A percentile compares a stretch with the other conserved stretches of the same genome.
These are phyloP conservation scores for Tulasnella sp. DNA, from an alignment of 768 basidiomycete genomes.

Conservation along the genomic window DNA sequence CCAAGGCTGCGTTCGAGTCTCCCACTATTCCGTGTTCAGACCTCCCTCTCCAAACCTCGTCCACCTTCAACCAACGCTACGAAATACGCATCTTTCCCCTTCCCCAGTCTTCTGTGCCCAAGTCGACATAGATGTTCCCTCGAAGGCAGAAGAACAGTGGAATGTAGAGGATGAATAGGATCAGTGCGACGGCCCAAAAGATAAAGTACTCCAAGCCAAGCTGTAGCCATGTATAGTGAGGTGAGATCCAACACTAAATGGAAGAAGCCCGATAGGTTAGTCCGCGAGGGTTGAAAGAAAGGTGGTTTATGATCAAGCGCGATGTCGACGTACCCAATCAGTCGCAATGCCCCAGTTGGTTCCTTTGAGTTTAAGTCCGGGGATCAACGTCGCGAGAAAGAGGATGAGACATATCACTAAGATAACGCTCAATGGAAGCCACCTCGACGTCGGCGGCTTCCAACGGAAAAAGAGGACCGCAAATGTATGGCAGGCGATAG, in stretches of 20 bases:
- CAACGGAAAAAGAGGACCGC: constrained; percentile 30
- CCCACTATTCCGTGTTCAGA: too few species aligned
- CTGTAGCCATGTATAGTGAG: constrained; percentile 29
- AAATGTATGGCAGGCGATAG: constrained; percentile 36
- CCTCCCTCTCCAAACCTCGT: constrained; percentile 29
- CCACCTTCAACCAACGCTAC: constrained; percentile 39
- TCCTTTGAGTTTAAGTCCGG: background rate
- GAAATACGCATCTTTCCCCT: constrained; percentile 1
- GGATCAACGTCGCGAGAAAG: constrained; percentile 23
- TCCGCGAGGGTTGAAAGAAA: too few species aligned
- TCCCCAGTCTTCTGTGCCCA: constrained; percentile 17
- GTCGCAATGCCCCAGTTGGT: background rate
- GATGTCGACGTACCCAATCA: background rate
- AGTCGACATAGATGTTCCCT: constrained; percentile 29
- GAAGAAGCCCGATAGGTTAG: background rate
- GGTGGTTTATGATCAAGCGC: too few species aligned
- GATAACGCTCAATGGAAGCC: constrained; percentile 29
- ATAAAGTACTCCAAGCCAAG: constrained; percentile 42
- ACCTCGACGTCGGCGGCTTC: constrained; percentile 24
- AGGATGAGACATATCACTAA: constrained; percentile 33
- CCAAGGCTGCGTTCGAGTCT: background rate
- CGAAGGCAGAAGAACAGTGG: constrained; percentile 37
- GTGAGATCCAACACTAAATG: constrained; percentile 40
- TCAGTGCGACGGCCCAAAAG: constrained; percentile 39
- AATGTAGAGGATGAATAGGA: constrained; percentile 36